Conservation (phyloP, 306 rosid species). For the Castanospermum australe region DNA sequence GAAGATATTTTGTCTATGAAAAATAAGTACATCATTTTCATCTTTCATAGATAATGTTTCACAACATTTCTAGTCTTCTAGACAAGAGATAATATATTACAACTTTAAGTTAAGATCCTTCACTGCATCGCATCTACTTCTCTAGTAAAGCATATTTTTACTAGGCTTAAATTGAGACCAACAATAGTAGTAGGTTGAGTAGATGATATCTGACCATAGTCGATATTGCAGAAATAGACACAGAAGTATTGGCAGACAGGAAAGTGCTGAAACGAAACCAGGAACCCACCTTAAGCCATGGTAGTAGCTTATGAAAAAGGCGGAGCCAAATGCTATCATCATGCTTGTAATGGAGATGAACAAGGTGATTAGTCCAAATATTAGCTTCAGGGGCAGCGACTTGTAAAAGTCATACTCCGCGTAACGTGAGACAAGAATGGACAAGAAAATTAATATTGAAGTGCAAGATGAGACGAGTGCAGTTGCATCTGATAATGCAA, state of each 20-base stretch:
- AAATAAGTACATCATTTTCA: too few species aligned
- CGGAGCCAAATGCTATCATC: slow-evolving; percentile 42
- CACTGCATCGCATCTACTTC: neutral
- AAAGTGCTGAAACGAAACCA: neutral
- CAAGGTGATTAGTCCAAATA: slow-evolving; percentile 34
- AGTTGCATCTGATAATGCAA: slow-evolving; percentile 41
- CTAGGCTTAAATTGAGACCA: slow-evolving; percentile 14
- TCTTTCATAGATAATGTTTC: too few species aligned
- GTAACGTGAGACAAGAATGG: slow-evolving; percentile 45
- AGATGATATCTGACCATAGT: slow-evolving; percentile 26
- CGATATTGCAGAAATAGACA: slow-evolving; percentile 26
- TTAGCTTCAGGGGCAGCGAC: slow-evolving; percentile 46
- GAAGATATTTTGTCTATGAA: too few species aligned
- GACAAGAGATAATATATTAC: neutral
- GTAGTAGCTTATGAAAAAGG: slow-evolving; percentile 39
- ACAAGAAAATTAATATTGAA: slow-evolving; percentile 44
- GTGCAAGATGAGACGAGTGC: slow-evolving; percentile 54
- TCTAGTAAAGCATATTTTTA: neutral
- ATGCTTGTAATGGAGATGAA: slow-evolving; percentile 45
- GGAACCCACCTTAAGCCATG: slow-evolving; percentile 29
- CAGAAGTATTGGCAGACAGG: slow-evolving; percentile 9
- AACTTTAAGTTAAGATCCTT: neutral
- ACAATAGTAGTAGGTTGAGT: slow-evolving; percentile 32
- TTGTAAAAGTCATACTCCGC: slow-evolving; percentile 41
- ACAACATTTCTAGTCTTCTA: too few species aligned